These are phyloP conservation scores for Micractinium sp. DNA, from an alignment of 139 green algal species.

Conservation along the genomic window DNA sequence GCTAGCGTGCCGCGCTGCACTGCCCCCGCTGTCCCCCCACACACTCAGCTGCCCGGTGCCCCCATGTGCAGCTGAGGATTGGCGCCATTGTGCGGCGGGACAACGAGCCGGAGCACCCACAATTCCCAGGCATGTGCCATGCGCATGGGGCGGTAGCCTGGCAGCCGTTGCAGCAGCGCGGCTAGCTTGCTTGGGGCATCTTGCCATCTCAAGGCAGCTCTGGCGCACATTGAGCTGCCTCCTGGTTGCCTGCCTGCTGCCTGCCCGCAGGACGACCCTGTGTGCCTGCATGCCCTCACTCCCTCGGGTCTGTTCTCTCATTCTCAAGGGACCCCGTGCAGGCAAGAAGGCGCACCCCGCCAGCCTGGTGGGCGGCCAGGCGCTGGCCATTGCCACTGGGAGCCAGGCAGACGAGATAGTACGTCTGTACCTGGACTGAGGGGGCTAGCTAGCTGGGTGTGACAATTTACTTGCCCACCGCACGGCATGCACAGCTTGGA, in stretches of 20 bases:
- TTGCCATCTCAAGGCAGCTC: no score
- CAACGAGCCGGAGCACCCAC: constrained; percentile 24
- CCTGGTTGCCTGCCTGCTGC: neutral
- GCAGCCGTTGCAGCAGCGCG: neutral
- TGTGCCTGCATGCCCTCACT: neutral
- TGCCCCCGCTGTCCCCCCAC: neutral
- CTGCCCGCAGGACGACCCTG: neutral
- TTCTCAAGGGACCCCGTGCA: neutral
- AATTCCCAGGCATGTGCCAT: constrained; percentile 6
- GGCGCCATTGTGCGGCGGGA: constrained; percentile 30
- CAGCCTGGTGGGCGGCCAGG: constrained; percentile 11
- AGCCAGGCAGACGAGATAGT: neutral
- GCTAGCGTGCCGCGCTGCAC: neutral
- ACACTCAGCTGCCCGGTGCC: neutral
- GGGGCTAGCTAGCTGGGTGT: neutral
- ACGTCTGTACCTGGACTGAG: constrained; percentile 19
- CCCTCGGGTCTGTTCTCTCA: no score
- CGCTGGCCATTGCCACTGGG: neutral
- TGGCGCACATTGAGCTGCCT: neutral
- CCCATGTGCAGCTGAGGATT: constrained; percentile 25
- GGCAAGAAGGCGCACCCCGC: constrained; percentile 15
- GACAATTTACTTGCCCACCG: no score
- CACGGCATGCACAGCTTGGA: no score
- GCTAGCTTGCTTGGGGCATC: neutral
- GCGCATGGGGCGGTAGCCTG: no score